Base-by-base conservation (phyloP, 805 yeast genomes). In the Myxozyma geophila region DNA sequence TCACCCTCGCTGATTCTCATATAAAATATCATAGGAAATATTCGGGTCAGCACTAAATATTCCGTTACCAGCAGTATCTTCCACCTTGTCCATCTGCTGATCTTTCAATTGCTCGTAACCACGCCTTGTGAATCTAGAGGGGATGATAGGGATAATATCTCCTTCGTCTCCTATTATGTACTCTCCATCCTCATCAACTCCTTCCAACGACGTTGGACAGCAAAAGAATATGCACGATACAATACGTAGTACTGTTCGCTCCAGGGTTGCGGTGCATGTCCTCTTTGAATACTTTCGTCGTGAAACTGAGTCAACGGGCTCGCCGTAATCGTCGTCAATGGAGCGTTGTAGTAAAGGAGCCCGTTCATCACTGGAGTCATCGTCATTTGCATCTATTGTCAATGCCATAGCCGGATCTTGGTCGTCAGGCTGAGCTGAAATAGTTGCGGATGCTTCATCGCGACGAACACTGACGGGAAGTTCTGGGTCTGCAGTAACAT, bases 1-100 rank as follows among this genome's bases (percentile, higher is more conserved):
- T 6, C 71, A 70, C 39, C 82, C 82, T 41, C 82, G 72, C 67
- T 79, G 81, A 70, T 77, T 76, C 66, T 79, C 82, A 19, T 76
- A 68, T 43, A 79, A 69, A 43, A 71, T 75, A 33, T 71, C 73
- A 40, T 63, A 60, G 12, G 53, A 55, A 7, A 53, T 41, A 17
- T 62, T 43, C 4, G 64, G 62, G 35, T 67, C 67, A 5, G 59
- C 46, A 35, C 51, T 35, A 21, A 53, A 54, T 12, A 66, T 58
- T n/a, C 65, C 65, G 37, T 55, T 61, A 4, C 43, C 28, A 7
- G 35, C 28, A 7, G 48, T 35, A 7, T 17, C 21, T 8, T 39
- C 47, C 41, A 46, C 19, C 10, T 40, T 21, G 35, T 19, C 43
- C 39, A 19, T 17, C 37, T 54, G 39, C 21, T 58, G 35, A 19